Conservation (phyloP, 208 protist genomes). For the Acanthamoeba castellanii region DNA sequence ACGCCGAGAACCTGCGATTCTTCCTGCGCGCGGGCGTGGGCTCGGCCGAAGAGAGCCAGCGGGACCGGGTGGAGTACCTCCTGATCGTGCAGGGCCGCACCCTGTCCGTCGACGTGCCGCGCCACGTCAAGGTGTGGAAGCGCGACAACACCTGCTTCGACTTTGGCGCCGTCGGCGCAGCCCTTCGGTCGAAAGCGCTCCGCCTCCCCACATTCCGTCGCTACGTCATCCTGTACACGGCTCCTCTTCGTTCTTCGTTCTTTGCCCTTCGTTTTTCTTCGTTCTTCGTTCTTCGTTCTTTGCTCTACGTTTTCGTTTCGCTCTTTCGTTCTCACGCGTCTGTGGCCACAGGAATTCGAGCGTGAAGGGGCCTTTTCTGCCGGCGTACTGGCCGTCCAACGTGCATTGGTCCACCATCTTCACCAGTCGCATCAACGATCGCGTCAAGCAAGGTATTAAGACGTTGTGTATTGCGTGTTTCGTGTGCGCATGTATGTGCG, state of each 20-base stretch:
- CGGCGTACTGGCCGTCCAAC: background rate
- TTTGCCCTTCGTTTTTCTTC: background rate
- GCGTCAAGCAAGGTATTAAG: conserved; percentile 1
- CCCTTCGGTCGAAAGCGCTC: background rate
- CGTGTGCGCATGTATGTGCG: background rate
- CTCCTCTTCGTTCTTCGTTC: background rate
- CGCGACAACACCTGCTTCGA: conserved; percentile 31
- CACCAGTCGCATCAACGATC: background rate
- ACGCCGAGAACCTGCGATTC: conserved; percentile 20
- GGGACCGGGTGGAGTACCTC: background rate
- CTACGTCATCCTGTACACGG: conserved; percentile 7
- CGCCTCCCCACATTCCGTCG: background rate
- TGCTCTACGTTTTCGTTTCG: background rate
- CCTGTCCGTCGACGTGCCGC: background rate
- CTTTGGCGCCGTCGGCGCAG: conserved; percentile 7
- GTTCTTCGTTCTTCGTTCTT: background rate
- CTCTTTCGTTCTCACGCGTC: background rate
- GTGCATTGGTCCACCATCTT: conserved; percentile 32
- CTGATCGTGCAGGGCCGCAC: conserved; percentile 34
- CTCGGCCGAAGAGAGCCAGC: background rate
- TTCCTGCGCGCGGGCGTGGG: conserved; percentile 5
- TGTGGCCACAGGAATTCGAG: background rate
- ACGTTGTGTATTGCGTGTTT: background rate
- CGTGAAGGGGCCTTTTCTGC: conserved; percentile 30
- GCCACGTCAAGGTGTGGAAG: background rate